Base-by-base conservation (phyloP, 192 early-diverging fungal species). In the Umbelopsis sp. region DNA sequence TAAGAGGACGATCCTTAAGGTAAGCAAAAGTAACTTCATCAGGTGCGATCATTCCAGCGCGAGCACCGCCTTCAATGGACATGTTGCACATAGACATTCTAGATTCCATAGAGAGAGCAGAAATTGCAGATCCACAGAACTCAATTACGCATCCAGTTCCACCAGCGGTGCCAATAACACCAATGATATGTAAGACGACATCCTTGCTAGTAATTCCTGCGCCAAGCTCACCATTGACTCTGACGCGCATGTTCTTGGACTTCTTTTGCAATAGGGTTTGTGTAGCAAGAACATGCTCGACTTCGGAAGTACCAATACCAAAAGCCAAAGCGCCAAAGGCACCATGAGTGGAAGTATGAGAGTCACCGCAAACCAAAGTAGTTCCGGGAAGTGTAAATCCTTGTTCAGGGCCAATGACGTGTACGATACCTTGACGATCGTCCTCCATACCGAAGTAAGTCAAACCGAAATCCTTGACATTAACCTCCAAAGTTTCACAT, bases 31-130 rank as follows among this genome's bases (percentile, higher is more conserved):
- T 91, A 70, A 84, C 81, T 21, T 89, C 74, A 79, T 91, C 90
- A 24, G 90, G 88, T 12, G 90, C 88, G 75, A 91, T 84, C 88
- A 91, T 87, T 66, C 90, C 90, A 31, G 90, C 90, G 31, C 90
- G 82, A 41, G 90, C 90, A 69, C 90, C 90, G 32, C 80, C 90
- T 74, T 91, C 90, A 74, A 91, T 91, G 10, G 88, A 81, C 90
- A 91, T 91, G 79, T 91, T 91, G 78, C 90, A 91, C 68, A 91
- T 87, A 43, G 90, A 88, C 90, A 91, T 91, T 67, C 90, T 72
- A 10, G 87, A 81, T 71, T 91, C 90, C 80, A 91, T 88, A n/a
- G 86, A 86, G 5, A 90, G 66, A 10, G 69, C 43, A 22, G 81
- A 71, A 51, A 91, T 83, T 20, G 84, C 86, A 10, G 74, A 67